Evolutionary conservation across 148 eudicot genomes (phyloP), one percentile per base, ranked within the genome.

Genomic region (Diospyros kaki): DNA sequence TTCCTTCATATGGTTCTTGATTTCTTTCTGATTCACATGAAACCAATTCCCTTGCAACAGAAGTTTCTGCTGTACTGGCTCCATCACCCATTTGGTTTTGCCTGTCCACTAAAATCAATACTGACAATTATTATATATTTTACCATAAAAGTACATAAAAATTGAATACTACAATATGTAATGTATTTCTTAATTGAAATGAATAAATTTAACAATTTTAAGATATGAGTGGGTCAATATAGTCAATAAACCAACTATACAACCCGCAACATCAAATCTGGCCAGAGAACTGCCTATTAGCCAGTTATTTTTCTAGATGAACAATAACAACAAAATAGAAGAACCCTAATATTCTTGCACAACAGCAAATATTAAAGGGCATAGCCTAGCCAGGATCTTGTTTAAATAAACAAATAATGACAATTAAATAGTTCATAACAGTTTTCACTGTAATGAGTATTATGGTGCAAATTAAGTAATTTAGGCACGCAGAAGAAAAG

Each of bases 1-100:
- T 83, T 65, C 86, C 86, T 40, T 76, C 83, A 39, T 42, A 73
- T 14, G 86, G 83, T 73, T 79, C 86, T 58, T 44, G 67, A 69
- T 52, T 76, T 80, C 71, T 59, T 9, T 77, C 76, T 53, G 75
- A 62, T 64, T 76, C 80, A 68, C 62, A 66, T 55, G 54, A 50
- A 45, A 6, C 79, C 14, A 58, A 12, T 46, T 79, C 76, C 51
- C 72, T 80, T 28, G 40, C 62, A 43, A 18, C 78, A 15, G 86
- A 77, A 43, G 76, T 53, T 76, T 74, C 81, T 43, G 65, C 74
- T 42, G 54, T 74, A 40, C 55, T 71, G 51, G 48, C 50, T n/a
- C 76, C 82, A 73, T 69, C 78, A 53, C 64, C 81, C 73, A 58
- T 59, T 54, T 72, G 10, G 6, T 54, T 58, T 68, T 79, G 77